Conservation (phyloP, 805 yeast genomes). For the Yamadazyma kitorensis region DNA sequence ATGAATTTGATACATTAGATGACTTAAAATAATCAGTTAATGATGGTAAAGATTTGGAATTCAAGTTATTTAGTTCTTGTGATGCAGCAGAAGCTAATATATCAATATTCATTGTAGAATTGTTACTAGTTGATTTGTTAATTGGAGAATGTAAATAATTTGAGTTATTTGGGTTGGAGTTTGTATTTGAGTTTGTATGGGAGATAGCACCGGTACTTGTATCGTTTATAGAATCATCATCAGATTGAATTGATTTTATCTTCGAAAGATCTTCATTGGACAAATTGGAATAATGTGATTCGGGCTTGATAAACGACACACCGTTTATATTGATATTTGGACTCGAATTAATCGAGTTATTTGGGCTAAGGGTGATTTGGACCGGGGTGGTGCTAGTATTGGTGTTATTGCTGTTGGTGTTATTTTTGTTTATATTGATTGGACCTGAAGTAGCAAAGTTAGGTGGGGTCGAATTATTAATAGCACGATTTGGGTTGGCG, state of each 20-base stretch:
- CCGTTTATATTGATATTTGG: neutral
- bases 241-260: conserved; percentile 7
- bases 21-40: conserved; percentile 45
- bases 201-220: neutral
- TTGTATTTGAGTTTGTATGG: conserved; percentile 1
- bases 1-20: conserved; percentile 11
- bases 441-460: too few species aligned
- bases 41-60: conserved; percentile 49
- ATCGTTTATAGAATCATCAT: conserved; percentile 2
- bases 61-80: conserved; percentile 48
- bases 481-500: too few species aligned
- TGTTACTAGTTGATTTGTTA: conserved; percentile 3
- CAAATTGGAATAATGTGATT: neutral
- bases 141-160: conserved; percentile 1
- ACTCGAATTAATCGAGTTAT: conserved; percentile 1
- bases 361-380: too few species aligned
- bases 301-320: neutral
- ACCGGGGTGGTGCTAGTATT: too few species aligned
- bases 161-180: too few species aligned
- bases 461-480: too few species aligned
- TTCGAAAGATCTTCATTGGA: conserved; percentile 4
- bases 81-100: conserved; percentile 54
- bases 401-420: too few species aligned
- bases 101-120: conserved; percentile 37
- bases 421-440: too few species aligned